Conservation (phyloP, 2,329 filamentous ascomycete genomes). For the Fusarium citri region DNA sequence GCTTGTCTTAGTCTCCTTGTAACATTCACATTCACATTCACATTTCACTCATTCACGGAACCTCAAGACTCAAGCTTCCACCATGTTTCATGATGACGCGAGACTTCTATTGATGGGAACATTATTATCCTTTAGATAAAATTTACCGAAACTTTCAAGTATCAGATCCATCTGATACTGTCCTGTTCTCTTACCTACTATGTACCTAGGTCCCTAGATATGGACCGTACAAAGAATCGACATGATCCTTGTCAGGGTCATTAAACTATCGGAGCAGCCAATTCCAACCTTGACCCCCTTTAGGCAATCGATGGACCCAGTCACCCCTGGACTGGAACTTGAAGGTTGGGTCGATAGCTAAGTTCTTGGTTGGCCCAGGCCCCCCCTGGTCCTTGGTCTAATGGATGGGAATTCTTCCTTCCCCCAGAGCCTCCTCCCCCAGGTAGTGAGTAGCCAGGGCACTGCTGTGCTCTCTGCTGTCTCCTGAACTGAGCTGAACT, state of each 20-base stretch:
- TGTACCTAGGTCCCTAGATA: no score
- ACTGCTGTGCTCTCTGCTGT: conserved; percentile 11
- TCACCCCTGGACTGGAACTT: conserved; percentile 25
- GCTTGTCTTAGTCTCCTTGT: conserved; percentile 11
- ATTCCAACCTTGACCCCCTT: conserved; percentile 49
- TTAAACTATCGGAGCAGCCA: conserved; percentile 52
- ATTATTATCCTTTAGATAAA: neutral
- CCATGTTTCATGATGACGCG: neutral
- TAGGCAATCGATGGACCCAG: conserved; percentile 43
- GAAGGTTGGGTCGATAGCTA: neutral
- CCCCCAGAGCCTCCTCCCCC: conserved; percentile 8
- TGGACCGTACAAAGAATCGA: conserved; percentile 16
- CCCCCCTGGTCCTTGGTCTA: neutral
- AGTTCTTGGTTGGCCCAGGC: neutral
- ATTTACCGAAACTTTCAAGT: neutral
- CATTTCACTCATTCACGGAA: neutral
- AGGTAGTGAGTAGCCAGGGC: neutral
- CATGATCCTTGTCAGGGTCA: conserved; percentile 45
- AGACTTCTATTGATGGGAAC: conserved; percentile 20
- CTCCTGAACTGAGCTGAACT: neutral
- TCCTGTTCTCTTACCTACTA: no score
- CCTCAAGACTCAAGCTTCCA: neutral
- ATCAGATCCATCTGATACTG: neutral
- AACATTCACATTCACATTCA: conserved; percentile 3
- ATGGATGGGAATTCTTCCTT: conserved; percentile 4